Evolutionary conservation across 169 alveolate species (phyloP), one percentile per base, ranked within the genome.

Genomic region (Plasmodium adleri): DNA sequence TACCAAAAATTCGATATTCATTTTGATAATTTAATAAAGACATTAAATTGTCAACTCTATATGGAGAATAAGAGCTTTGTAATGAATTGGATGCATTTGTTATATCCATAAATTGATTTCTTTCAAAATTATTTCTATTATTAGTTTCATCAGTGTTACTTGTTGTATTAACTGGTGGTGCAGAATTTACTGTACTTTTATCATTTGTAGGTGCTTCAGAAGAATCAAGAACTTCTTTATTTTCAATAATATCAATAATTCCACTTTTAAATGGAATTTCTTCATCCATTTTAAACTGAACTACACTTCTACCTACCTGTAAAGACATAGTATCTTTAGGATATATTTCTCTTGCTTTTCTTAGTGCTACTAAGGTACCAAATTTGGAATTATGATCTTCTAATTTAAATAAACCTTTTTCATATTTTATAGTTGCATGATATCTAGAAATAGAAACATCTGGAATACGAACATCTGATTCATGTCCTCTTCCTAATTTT

Each of bases 401-500:
- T 22, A 99, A 91, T 89, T 94, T 95, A 90, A 98, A 97, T 43
- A 94, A 96, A 62, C 98, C 98, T 10, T 94, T 93, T 86, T 94
- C 97, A 85, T 94, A 97, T 63, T 96, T 92, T 49, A 99, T 95
- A 26, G 96, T 96, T 28, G 99, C 99, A 91, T 99, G 99, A 26
- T 92, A 92, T 80, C 99, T 96, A 8, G 99, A 97, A 10, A 99
- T 99, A 52, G 99, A 98, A 22, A 97, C 98, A 92, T 99, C 99
- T 24, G 99, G 97, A 32, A 99, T 97, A 67, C 99, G 95, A 56
- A 99, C 97, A 63, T 99, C 99, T 72, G 99, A 95, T 78, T 98
- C 99, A 88, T 98, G 99, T 9, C 99, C 99, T 73, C 99, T 95
- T 50, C 99, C 99, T 71, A 96, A 93, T 59, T 94, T 96, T 5